Conservation (phyloP, 306 rosid genomes). For the Dryas drummondii region DNA sequence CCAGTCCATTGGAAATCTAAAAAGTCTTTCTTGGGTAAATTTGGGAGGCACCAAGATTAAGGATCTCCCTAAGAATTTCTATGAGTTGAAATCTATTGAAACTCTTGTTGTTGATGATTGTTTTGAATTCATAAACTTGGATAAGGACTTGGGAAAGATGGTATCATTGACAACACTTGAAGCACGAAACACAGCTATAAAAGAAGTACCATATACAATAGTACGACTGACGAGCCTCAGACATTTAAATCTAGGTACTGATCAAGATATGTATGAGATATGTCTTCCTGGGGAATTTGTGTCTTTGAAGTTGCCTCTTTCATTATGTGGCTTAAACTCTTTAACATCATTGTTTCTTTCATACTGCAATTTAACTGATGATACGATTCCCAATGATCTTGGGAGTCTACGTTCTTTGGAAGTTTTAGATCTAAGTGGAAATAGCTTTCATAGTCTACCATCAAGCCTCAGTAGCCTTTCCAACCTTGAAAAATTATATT, state of each 20-base stretch:
- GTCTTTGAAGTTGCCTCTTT: conserved; percentile 31
- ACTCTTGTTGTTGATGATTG: conserved; percentile 36
- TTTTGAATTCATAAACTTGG: conserved; percentile 24
- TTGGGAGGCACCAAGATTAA: neutral
- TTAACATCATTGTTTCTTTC: neutral
- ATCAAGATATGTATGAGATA: no score
- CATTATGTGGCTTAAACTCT: conserved; percentile 22
- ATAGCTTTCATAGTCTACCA: neutral
- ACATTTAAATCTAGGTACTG: neutral
- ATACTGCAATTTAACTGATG: conserved; percentile 6
- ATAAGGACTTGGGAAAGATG: conserved; percentile 36
- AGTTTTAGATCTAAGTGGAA: neutral
- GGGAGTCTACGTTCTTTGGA: conserved; percentile 5
- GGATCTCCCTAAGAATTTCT: conserved; percentile 8
- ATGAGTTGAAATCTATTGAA: conserved; percentile 20
- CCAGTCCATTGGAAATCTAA: conserved; percentile 30
- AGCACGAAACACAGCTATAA: conserved; percentile 29
- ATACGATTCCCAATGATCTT: neutral
- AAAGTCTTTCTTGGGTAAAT: neutral
- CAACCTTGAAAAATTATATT: neutral
- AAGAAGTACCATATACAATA: conserved; percentile 28
- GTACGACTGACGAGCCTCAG: conserved; percentile 21
- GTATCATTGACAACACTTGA: conserved; percentile 34
- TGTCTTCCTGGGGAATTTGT: no score
- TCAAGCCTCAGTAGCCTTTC: conserved; percentile 1